Evolutionary conservation across 2,329 filamentous ascomycete genomes (phyloP).

Genomic region (Stagonosporopsis chrysanthemi): DNA sequence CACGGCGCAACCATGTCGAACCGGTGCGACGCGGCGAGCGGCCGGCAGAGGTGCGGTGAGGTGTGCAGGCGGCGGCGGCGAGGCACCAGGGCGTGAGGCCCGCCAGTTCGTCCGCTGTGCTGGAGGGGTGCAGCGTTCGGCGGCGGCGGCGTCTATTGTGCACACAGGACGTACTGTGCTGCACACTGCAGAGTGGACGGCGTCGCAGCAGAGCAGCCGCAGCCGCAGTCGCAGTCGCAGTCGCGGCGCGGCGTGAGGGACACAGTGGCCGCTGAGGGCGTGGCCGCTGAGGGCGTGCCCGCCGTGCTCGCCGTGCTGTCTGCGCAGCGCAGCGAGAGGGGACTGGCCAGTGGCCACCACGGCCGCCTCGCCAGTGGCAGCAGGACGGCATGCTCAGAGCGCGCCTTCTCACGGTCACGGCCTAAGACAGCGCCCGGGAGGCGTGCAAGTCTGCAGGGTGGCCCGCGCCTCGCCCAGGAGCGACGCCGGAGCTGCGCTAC

Average conservation of each 20-base stretch:
- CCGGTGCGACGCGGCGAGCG: conserved; percentile 31
- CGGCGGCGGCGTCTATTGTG: background rate
- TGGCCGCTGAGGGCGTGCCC: too few species aligned
- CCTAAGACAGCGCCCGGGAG: conserved; percentile 22
- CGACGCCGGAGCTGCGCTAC: conserved; percentile 14
- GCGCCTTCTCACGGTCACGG: background rate
- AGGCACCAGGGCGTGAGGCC: background rate
- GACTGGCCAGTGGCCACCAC: too few species aligned
- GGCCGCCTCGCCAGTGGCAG: too few species aligned
- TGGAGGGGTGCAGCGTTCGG: background rate
- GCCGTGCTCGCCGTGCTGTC: too few species aligned
- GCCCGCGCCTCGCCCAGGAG: conserved; percentile 21
- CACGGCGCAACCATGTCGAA: conserved; percentile 36
- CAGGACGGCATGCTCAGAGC: background rate
- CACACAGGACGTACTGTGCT: too few species aligned
- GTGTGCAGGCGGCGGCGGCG: conserved; percentile 6
- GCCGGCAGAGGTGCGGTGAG: conserved; percentile 15
- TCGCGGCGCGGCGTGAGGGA: too few species aligned
- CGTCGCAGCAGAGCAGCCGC: too few species aligned
- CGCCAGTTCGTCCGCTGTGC: background rate
- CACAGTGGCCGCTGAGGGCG: too few species aligned
- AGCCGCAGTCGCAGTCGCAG: too few species aligned
- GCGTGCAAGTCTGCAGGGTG: conserved; percentile 31
- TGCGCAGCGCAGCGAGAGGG: too few species aligned
- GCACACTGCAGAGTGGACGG: too few species aligned